Evolutionary conservation across 331 rosid species (phyloP).

Genomic region (Rhamnella rubrinervis): DNA sequence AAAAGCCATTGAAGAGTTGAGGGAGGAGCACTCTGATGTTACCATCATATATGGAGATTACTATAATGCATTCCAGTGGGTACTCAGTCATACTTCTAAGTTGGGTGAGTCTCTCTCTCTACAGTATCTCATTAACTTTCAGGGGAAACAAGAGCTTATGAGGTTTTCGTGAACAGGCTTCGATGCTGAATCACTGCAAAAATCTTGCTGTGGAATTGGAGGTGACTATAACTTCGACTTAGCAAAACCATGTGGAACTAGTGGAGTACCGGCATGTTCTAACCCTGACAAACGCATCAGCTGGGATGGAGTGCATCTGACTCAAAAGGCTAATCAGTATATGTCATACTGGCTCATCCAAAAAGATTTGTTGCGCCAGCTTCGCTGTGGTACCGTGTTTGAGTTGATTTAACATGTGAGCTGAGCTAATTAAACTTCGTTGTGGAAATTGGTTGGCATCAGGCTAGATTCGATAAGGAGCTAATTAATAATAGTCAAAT

Average conservation of each 20-base stretch:
- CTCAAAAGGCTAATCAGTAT: conserved; percentile 36
- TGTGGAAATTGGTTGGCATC: no score
- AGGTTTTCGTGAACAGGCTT: no score
- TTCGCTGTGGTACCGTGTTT: background rate
- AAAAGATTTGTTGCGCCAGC: background rate
- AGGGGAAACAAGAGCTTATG: background rate
- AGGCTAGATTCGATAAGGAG: no score
- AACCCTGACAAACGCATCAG: conserved; percentile 37
- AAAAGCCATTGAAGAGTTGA: conserved; percentile 33
- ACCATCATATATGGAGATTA: conserved; percentile 50
- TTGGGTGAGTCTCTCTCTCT: background rate
- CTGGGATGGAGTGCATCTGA: conserved; percentile 51
- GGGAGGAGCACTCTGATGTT: conserved; percentile 36
- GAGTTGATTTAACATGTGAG: no score
- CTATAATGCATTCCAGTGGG: conserved; percentile 26
- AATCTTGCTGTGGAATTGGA: conserved; percentile 53
- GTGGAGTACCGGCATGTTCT: conserved; percentile 31
- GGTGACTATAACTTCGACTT: conserved; percentile 43
- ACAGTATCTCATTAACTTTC: background rate
- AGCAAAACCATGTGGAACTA: conserved; percentile 19
- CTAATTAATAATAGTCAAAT: no score
- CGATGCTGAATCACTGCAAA: background rate
- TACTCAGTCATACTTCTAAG: background rate
- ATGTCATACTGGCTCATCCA: background rate
- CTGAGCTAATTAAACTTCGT: no score